These are phyloP conservation scores for Metschnikowia vanudenii DNA, from an alignment of 805 yeast species.

Conservation along the genomic window DNA sequence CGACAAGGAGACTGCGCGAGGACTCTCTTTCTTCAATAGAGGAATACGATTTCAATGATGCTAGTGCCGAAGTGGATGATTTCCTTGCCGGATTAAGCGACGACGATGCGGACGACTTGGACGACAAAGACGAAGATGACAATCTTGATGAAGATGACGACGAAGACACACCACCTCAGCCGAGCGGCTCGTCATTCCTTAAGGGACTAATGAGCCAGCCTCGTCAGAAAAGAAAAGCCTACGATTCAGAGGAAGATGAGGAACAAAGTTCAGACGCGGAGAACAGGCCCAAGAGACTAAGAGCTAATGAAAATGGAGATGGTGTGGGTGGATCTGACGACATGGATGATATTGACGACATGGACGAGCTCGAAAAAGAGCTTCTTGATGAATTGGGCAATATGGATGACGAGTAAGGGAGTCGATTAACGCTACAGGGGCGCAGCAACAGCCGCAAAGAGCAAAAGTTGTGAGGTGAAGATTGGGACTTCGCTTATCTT, in stretches of 20 bases:
- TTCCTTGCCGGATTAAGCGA: constrained; percentile 46
- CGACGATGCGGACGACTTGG: constrained; percentile 38
- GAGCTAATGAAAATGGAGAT: constrained; percentile 6
- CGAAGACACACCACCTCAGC: constrained; percentile 6
- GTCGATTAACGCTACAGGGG: neutral
- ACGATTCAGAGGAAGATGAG: constrained; percentile 22
- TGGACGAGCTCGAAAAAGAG: constrained; percentile 51
- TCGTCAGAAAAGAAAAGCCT: constrained; percentile 19
- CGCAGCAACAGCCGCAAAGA: no score
- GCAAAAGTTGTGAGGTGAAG: no score
- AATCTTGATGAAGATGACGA: constrained; percentile 24
- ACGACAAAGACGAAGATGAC: constrained; percentile 27
- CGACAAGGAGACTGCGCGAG: constrained; percentile 31
- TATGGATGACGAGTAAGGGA: constrained; percentile 4
- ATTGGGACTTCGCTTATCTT: no score
- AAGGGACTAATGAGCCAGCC: constrained; percentile 23
- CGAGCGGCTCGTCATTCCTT: constrained; percentile 25
- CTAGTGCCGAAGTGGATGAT: constrained; percentile 46
- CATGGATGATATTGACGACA: constrained; percentile 24
- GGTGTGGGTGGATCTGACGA: constrained; percentile 6
- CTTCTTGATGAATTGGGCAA: constrained; percentile 53
- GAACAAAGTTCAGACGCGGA: constrained; percentile 16
- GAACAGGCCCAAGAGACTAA: constrained; percentile 7
- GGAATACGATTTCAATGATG: constrained; percentile 42
- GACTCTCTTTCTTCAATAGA: constrained; percentile 32